These are phyloP conservation scores for Pelargonium myrrhifolium DNA, from an alignment of 441 rosid species.

Conservation along the genomic window DNA sequence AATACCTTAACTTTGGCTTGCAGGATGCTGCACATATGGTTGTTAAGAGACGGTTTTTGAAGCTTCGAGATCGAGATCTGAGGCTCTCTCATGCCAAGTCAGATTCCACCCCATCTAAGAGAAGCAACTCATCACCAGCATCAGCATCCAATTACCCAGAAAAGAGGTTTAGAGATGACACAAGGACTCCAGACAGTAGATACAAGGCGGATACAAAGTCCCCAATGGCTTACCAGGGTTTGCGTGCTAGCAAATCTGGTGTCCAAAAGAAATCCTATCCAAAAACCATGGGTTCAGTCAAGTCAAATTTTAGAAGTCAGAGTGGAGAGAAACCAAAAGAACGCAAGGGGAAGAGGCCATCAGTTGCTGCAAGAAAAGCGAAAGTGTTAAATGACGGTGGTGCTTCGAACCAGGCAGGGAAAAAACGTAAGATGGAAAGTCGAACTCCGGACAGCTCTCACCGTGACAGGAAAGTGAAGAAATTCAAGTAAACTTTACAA, in stretches of 20 bases:
- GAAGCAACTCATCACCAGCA: constrained; percentile 35
- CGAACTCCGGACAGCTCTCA: constrained; percentile 47
- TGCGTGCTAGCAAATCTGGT: constrained; percentile 65
- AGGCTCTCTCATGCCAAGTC: constrained; percentile 52
- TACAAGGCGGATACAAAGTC: constrained; percentile 25
- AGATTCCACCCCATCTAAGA: constrained; percentile 62
- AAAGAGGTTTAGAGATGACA: constrained; percentile 37
- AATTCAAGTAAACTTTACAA: constrained; percentile 20
- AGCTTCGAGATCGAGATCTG: constrained; percentile 69
- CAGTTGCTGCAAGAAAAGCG: constrained; percentile 73
- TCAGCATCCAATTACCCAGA: constrained; percentile 30
- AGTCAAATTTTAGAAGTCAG: constrained; percentile 31
- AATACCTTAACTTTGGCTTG: constrained; percentile 10
- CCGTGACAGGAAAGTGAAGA: constrained; percentile 48
- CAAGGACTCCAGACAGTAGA: constrained; percentile 31
- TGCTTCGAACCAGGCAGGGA: constrained; percentile 36
- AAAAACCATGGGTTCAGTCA: constrained; percentile 27
- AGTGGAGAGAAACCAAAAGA: constrained; percentile 31
- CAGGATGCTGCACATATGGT: constrained; percentile 79
- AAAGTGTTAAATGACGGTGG: constrained; percentile 33
- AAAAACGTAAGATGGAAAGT: constrained; percentile 63
- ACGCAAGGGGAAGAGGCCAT: constrained; percentile 50
- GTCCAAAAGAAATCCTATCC: constrained; percentile 36
- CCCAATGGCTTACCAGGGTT: constrained; percentile 63
- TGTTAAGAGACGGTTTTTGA: constrained; percentile 52